These are phyloP conservation scores for Leccinum solheimii DNA, from an alignment of 1,284 basidiomycete species.

Conservation along the genomic window DNA sequence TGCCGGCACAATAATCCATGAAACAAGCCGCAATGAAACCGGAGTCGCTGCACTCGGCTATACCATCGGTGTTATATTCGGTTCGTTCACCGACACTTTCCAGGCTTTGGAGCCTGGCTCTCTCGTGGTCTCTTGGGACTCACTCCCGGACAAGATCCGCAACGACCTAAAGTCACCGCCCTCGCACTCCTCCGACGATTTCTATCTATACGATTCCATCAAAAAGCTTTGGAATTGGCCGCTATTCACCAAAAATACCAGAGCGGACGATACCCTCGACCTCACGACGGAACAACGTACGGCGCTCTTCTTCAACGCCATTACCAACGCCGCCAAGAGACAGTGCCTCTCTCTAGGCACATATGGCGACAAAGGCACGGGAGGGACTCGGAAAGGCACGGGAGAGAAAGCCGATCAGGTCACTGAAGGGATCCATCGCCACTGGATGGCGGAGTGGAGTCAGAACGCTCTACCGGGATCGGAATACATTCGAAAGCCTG, in stretches of 20 bases:
- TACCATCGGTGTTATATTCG: background rate
- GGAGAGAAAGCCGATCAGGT: no score
- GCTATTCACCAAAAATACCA: no score
- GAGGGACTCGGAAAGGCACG: no score
- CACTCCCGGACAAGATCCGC: no score
- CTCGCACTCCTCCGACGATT: background rate
- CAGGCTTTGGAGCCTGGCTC: no score
- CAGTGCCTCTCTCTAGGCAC: background rate
- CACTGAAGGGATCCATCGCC: background rate
- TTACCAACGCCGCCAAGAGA: background rate
- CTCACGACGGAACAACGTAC: background rate
- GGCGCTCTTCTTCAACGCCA: background rate
- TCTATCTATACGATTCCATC: no score
- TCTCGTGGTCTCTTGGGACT: no score
- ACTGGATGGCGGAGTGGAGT: constrained; percentile 7
- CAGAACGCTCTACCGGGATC: background rate
- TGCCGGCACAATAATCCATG: background rate
- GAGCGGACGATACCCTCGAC: no score
- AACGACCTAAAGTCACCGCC: background rate
- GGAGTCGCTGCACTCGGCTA: background rate
- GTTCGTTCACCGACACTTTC: background rate
- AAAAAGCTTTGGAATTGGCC: no score
- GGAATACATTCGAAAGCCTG: background rate
- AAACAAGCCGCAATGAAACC: no score
- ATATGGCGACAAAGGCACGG: no score